Conservation (phyloP, 306 rosid species). For the Hylodesmum podocarpum region DNA sequence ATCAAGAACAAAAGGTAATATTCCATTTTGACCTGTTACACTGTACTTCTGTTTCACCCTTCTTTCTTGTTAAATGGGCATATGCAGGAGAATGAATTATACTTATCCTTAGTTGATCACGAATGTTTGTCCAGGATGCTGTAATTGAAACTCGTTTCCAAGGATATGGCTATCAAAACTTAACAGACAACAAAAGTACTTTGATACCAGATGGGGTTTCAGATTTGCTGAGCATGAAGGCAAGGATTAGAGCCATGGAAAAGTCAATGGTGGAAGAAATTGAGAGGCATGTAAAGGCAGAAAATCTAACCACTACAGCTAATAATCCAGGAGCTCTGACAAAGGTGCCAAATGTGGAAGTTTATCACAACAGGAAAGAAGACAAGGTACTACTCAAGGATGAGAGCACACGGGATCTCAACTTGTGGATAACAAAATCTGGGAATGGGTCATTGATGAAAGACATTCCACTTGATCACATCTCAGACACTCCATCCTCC, state of each 20-base stretch:
- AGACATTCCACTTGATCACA: constrained; percentile 90
- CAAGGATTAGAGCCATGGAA: constrained; percentile 59
- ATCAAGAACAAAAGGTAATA: constrained; percentile 51
- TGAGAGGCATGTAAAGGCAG: constrained; percentile 43
- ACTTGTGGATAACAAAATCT: constrained; percentile 45
- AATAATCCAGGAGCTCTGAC: constrained; percentile 25
- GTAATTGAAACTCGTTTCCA: constrained; percentile 34
- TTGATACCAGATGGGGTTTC: constrained; percentile 50
- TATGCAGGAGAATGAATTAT: not conserved
- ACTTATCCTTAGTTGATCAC: constrained; percentile 33
- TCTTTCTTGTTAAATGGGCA: constrained; percentile 5
- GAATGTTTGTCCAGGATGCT: constrained; percentile 49
- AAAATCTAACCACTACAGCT: constrained; percentile 25
- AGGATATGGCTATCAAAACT: constrained; percentile 39
- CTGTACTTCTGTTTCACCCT: not conserved
- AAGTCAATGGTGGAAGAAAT: constrained; percentile 59
- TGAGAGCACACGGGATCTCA: constrained; percentile 21
- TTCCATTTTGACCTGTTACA: constrained; percentile 16
- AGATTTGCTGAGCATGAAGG: constrained; percentile 66
- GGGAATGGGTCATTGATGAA: constrained; percentile 67
- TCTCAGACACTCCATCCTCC: constrained; percentile 54
- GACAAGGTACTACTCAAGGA: constrained; percentile 36
- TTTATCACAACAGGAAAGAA: constrained; percentile 32
- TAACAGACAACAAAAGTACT: constrained; percentile 28
- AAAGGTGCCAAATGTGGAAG: constrained; percentile 18